Conservation (phyloP, 768 basidiomycete genomes). For the Clavulina sp. region DNA sequence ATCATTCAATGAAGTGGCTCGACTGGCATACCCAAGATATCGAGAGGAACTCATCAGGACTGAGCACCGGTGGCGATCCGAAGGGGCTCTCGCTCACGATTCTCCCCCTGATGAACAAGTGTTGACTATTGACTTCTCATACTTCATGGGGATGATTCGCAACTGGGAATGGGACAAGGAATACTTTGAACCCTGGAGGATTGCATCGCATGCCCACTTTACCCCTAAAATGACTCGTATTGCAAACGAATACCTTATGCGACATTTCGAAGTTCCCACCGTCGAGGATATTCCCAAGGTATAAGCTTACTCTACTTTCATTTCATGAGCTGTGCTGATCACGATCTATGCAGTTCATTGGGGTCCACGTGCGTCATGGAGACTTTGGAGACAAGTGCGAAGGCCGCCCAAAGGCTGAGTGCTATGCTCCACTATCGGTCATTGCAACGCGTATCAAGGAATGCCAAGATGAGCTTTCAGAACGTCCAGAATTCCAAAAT, state of each 20-base stretch:
- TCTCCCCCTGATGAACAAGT: conserved; percentile 13
- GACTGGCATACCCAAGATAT: conserved; percentile 9
- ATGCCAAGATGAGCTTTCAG: conserved; percentile 29
- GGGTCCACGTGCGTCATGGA: conserved; percentile 37
- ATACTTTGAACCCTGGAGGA: conserved; percentile 12
- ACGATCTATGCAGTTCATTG: conserved; percentile 28
- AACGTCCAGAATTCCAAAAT: conserved; percentile 13
- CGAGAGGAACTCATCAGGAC: conserved; percentile 4
- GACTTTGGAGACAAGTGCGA: conserved; percentile 36
- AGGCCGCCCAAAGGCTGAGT: conserved; percentile 20
- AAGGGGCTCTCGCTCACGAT: background rate
- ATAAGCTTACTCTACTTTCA: background rate
- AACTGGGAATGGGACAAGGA: conserved; percentile 13
- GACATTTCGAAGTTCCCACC: conserved; percentile 2
- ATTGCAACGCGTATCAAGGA: conserved; percentile 39
- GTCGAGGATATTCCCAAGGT: conserved; percentile 6
- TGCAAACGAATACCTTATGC: conserved; percentile 12
- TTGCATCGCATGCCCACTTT: conserved; percentile 12
- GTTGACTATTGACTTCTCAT: conserved; percentile 13
- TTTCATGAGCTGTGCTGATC: background rate
- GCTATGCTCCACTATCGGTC: conserved; percentile 36
- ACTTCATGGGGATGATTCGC: conserved; percentile 9
- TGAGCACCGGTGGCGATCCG: background rate
- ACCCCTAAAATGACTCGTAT: conserved; percentile 4
- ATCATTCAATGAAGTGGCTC: conserved; percentile 11